Percentiles rank a stretch among this genome's conserved stretches.
phyloP scores from a whole-genome alignment of 768 basidiomycete species.

The Cyathus striatus region DNA sequence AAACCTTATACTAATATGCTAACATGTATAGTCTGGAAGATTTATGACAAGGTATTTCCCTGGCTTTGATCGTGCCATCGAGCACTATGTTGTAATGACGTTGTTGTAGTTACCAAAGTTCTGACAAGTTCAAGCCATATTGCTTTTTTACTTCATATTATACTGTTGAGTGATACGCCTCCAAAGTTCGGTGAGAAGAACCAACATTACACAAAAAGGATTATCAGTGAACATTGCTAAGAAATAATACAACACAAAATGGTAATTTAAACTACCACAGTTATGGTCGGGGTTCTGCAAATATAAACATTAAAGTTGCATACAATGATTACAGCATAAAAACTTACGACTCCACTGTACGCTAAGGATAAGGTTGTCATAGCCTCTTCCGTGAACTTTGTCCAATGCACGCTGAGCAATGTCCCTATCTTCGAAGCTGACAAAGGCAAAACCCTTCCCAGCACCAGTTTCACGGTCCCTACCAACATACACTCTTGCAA shows the following conservation, averaged over 20 bases:
- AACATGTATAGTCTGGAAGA: conserved; percentile 11
- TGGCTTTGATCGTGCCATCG: conserved; percentile 9
- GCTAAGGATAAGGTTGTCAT: conserved; percentile 82
- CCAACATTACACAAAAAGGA: too few species aligned
- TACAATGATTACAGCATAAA: neutral
- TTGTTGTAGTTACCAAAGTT: neutral
- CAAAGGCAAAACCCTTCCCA: conserved; percentile 96
- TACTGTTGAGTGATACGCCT: too few species aligned
- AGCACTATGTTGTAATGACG: conserved; percentile 10
- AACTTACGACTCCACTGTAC: conserved; percentile 60
- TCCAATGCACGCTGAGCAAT: conserved; percentile 85
- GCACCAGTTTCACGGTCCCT: conserved; percentile 91
- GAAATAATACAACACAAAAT: too few species aligned
- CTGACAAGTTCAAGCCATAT: too few species aligned
- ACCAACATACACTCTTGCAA: conserved; percentile 90
- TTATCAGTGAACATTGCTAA: too few species aligned
- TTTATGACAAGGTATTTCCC: conserved; percentile 8
- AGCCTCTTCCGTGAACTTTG: conserved; percentile 88
- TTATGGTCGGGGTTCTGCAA: neutral
- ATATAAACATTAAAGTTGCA: neutral
- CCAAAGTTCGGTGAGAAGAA: too few species aligned
- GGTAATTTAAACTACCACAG: neutral
- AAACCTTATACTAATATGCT: conserved; percentile 14
- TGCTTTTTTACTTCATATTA: too few species aligned
- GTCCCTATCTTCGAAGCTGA: conserved; percentile 83